Conservation (phyloP, 2,329 filamentous ascomycete genomes). For the Colletotrichum falcatum region DNA sequence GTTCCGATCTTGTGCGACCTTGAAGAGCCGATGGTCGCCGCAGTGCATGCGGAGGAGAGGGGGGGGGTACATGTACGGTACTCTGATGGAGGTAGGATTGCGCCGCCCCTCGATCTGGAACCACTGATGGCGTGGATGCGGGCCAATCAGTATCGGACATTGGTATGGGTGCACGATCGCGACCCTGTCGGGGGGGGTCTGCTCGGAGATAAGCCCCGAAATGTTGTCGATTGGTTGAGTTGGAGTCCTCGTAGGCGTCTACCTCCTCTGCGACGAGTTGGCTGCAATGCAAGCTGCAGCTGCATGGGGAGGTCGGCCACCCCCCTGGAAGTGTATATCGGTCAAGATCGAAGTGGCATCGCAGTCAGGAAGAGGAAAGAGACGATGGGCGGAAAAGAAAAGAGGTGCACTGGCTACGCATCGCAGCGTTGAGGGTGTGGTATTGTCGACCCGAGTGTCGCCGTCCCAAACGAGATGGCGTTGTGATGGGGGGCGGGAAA, state of each 20-base stretch:
- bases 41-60: neutral
- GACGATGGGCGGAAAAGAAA: constrained; percentile 36
- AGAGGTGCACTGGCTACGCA: neutral
- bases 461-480: neutral
- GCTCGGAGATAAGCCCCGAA: constrained; percentile 25
- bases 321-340: constrained; percentile 23
- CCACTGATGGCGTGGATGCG: constrained; percentile 7
- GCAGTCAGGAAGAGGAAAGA: constrained; percentile 27
- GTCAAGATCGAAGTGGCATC: constrained; percentile 29
- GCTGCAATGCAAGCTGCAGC: constrained; percentile 17
- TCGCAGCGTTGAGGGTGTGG: neutral
- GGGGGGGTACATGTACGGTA: neutral
- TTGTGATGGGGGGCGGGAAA: too few species aligned
- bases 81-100: neutral
- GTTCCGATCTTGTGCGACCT: constrained; percentile 4
- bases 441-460: neutral
- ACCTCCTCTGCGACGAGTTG: constrained; percentile 8
- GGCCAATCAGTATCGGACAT: constrained; percentile 11
- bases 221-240: constrained; percentile 1
- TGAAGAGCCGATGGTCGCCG: neutral
- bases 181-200: constrained; percentile 20
- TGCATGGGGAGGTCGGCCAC: constrained; percentile 16
- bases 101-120: constrained; percentile 14
- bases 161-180: constrained; percentile 26
- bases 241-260: neutral